phyloP scores from a whole-genome alignment of 257 asterid genomes.

The Solanum lignicaule region DNA sequence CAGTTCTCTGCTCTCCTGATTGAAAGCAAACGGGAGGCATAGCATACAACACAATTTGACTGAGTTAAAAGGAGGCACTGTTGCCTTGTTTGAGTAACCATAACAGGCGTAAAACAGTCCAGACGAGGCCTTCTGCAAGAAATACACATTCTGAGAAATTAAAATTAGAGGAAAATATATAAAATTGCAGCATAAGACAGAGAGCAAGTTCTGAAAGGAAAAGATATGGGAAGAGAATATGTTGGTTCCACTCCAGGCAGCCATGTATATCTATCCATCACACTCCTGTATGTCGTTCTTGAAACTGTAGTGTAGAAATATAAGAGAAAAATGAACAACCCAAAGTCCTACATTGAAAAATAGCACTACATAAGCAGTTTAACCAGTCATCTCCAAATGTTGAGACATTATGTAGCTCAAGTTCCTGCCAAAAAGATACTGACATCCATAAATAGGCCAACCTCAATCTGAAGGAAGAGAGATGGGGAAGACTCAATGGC shows the following conservation, averaged over 20 bases:
- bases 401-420: too few species aligned
- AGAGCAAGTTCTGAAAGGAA: not conserved
- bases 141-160: not conserved
- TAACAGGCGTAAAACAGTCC: not conserved
- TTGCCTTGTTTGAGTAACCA: not conserved
- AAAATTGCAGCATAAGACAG: not conserved
- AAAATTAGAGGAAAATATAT: not conserved
- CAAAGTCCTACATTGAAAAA: not conserved
- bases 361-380: not conserved
- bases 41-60: not conserved
- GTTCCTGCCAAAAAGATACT: too few species aligned
- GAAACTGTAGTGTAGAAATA: not conserved
- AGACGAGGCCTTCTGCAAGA: not conserved
- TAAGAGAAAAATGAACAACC: not conserved
- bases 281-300: not conserved
- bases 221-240: not conserved
- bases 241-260: not conserved
- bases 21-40: not conserved
- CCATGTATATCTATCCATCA: not conserved
- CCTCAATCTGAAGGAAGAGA: not conserved
- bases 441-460: not conserved
- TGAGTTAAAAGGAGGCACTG: not conserved
- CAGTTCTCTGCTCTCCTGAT: not conserved
- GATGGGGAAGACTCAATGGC: not conserved
- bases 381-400: constrained; percentile 10